These are phyloP conservation scores for Colletotrichum sp. DNA, from an alignment of 2,329 filamentous ascomycete species.

Conservation along the genomic window DNA sequence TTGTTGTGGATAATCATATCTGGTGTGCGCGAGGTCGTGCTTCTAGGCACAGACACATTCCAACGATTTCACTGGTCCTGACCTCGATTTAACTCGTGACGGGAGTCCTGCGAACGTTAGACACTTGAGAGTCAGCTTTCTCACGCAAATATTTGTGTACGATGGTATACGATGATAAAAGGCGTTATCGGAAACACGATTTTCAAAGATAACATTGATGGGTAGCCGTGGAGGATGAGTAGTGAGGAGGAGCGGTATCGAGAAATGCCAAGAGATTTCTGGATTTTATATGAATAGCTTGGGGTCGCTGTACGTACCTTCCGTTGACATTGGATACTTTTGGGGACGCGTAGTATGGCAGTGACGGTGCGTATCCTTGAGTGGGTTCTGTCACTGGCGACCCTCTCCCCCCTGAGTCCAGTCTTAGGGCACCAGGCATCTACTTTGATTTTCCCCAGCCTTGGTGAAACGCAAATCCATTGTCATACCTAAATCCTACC, in stretches of 20 bases:
- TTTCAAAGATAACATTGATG: not conserved
- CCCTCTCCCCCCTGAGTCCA: not conserved
- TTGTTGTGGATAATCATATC: fast-evolving
- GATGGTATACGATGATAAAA: not conserved
- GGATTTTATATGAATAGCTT: not conserved
- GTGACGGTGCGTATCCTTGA: not conserved
- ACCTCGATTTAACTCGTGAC: not conserved
- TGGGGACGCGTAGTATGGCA: not conserved
- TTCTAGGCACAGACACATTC: fast-evolving
- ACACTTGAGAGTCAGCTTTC: not conserved
- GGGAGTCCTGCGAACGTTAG: not conserved
- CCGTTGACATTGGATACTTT: not conserved
- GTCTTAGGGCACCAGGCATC: not conserved
- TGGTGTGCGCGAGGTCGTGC: not conserved
- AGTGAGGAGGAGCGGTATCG: fast-evolving
- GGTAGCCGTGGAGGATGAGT: not conserved
- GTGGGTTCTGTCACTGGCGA: not conserved
- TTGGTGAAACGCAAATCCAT: not conserved
- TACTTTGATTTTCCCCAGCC: not conserved
- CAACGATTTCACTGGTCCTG: fast-evolving
- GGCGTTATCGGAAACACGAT: not conserved
- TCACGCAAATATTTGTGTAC: fast-evolving
- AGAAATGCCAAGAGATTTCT: not conserved
- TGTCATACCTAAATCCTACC: too few species aligned
- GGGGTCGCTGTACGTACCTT: not conserved